Percentiles rank a stretch among this genome's conserved stretches.
These are phyloP conservation scores for Haematococcus lacustris DNA, from an alignment of 139 green algal genomes.

Conservation along the genomic window DNA sequence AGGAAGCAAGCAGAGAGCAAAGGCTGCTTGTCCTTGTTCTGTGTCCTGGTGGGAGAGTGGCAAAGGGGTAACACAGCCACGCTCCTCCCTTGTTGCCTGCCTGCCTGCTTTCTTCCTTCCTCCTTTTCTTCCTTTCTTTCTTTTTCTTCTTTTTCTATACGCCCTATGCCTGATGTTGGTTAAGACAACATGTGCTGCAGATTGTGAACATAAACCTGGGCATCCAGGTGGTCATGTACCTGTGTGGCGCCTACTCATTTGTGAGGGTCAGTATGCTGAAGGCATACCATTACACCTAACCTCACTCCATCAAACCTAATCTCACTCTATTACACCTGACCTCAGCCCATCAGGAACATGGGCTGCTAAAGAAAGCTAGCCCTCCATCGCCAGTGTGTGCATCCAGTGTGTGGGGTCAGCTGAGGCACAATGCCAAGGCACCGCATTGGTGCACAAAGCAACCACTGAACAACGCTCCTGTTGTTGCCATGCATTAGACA, in stretches of 20 bases:
- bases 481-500: too few species aligned
- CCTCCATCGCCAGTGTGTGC: background rate
- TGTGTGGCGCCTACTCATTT: slow-evolving; percentile 53
- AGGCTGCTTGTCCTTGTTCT: slow-evolving; percentile 1
- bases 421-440: background rate
- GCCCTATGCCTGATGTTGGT: background rate
- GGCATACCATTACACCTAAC: background rate
- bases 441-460: background rate
- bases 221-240: slow-evolving; percentile 56
- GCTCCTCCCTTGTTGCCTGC: background rate
- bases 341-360: too few species aligned
- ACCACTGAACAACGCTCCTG: too few species aligned
- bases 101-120: background rate
- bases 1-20: too few species aligned
- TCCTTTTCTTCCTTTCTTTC: too few species aligned
- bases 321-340: too few species aligned
- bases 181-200: slow-evolving; percentile 10
- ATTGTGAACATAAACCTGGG: slow-evolving; percentile 53
- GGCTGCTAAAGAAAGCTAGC: background rate
- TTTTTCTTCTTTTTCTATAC: background rate
- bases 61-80: background rate
- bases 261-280: slow-evolving; percentile 18
- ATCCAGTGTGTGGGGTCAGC: background rate
- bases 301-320: background rate
- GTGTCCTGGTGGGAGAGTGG: background rate